These are phyloP conservation scores for Mycena capillaripes DNA, from an alignment of 768 basidiomycete genomes.

Conservation along the genomic window DNA sequence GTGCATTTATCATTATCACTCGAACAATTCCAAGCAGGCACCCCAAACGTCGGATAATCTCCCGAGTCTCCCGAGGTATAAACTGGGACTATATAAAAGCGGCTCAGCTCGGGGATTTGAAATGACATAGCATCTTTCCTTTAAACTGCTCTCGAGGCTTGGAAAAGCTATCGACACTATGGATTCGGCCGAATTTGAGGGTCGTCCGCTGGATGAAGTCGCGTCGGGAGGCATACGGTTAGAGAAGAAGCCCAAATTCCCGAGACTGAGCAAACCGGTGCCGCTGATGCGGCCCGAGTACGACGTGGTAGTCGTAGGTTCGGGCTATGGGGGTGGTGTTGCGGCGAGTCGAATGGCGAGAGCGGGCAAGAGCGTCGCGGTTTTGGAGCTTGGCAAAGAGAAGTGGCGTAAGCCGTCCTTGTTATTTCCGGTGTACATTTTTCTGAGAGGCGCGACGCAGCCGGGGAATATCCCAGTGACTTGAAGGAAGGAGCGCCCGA, in stretches of 20 bases:
- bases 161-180: background rate
- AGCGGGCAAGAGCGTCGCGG: slow-evolving; percentile 34
- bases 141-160: no score
- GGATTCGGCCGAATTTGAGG: background rate
- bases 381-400: slow-evolving; percentile 38
- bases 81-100: no score
- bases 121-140: no score
- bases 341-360: slow-evolving; percentile 38
- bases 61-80: no score
- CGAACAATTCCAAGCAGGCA: no score
- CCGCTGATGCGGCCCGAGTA: slow-evolving; percentile 37
- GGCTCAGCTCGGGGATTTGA: no score
- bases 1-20: no score
- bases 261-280: slow-evolving; percentile 34
- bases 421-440: background rate
- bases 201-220: background rate
- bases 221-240: slow-evolving; percentile 3
- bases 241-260: slow-evolving; percentile 9
- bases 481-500: slow-evolving; percentile 21
- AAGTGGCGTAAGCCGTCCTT: slow-evolving; percentile 33
- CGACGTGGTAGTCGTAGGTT: slow-evolving; percentile 38
- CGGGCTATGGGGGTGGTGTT: slow-evolving; percentile 39
- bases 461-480: slow-evolving; percentile 36
- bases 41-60: no score
- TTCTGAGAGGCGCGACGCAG: slow-evolving; percentile 10